Evolutionary conservation across 1,284 basidiomycete genomes (phyloP).

Genomic region (Irpex sp.): DNA sequence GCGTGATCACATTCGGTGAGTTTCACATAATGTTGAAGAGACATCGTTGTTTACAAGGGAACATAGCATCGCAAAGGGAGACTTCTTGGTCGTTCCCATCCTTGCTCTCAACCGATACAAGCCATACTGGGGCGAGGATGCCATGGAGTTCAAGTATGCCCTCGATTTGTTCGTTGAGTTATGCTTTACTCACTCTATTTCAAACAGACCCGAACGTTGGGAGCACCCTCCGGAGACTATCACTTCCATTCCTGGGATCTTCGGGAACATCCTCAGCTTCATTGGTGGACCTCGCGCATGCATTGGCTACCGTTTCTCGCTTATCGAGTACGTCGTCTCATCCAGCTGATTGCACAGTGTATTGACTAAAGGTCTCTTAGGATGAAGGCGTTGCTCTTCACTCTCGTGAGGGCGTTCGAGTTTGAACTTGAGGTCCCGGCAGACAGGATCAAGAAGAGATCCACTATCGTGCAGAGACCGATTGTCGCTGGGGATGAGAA

Average conservation of each 20-base stretch:
- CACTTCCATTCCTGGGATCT: conserved; percentile 51
- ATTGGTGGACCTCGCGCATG: conserved; percentile 57
- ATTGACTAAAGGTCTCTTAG: conserved; percentile 21
- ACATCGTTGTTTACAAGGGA: not conserved
- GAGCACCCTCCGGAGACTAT: conserved; percentile 41
- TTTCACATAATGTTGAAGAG: not conserved
- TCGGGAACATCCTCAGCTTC: conserved; percentile 59
- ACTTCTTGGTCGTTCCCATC: conserved; percentile 45
- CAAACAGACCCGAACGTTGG: conserved; percentile 52
- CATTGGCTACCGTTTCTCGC: conserved; percentile 69
- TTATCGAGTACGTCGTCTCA: conserved; percentile 48
- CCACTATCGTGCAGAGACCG: conserved; percentile 19
- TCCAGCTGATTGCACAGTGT: not conserved
- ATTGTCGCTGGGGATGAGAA: conserved; percentile 9
- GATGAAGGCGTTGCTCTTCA: conserved; percentile 54
- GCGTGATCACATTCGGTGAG: conserved; percentile 25
- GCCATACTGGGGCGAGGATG: conserved; percentile 54
- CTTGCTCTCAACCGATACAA: conserved; percentile 41
- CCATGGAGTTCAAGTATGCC: conserved; percentile 40
- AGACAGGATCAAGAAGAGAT: conserved; percentile 19
- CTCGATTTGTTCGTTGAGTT: not conserved
- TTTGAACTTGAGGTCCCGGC: conserved; percentile 48
- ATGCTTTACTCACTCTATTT: not conserved
- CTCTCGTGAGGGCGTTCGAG: conserved; percentile 52
- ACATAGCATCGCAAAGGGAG: conserved; percentile 36